Base-by-base conservation (phyloP, 768 basidiomycete genomes). In the Suillus alpinus region DNA sequence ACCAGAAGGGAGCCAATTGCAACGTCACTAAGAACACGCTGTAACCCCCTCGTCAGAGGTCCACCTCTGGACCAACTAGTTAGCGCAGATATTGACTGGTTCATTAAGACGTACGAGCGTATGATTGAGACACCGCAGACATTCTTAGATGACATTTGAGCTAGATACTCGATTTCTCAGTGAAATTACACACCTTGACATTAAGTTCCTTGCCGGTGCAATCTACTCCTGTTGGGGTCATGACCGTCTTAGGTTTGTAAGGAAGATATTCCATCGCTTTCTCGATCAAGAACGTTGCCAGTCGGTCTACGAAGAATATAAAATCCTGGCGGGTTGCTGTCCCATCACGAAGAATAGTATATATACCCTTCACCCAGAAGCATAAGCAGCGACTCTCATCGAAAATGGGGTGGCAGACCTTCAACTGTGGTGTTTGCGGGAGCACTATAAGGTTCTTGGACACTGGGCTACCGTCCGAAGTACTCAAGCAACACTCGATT, bases 91-190 rank as follows among this genome's bases (percentile, higher is more conserved):
- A 34, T 26, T 10, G 41, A 57, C 18, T 55, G 49, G 16, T 43
- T 4, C 39, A 31, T 20, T 20, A 4, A 14, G 12, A 82, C 91
- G 62, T 68, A 93, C 86, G 95, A 95, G 63, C 95, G 86, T 50
- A 94, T 77, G 67, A 99, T 92, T 1, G 90, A 87, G 9, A 98
- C 89, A 6, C 95, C 96, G 65, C 95, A 95, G 4, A 96, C 75
- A 59, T 83, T 74, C 89, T 94, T 62, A 39, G 2, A 51, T 23
- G 12, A 46, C 40, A 52, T 26, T 40, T 64, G 20, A 59, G 57
- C 58, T 31, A 51, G 40, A 32, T 47, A 1, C 0, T n/a, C 7
- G 16, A 44, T n/a, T 23, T 18, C 36, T 36, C 12, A 37, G 16
- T 44, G 32, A 10, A 40, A 44, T 36, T 31, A 64, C 69, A 64